phyloP scores from a whole-genome alignment of 2,329 filamentous ascomycete genomes.

The Bipolaris cookei region DNA sequence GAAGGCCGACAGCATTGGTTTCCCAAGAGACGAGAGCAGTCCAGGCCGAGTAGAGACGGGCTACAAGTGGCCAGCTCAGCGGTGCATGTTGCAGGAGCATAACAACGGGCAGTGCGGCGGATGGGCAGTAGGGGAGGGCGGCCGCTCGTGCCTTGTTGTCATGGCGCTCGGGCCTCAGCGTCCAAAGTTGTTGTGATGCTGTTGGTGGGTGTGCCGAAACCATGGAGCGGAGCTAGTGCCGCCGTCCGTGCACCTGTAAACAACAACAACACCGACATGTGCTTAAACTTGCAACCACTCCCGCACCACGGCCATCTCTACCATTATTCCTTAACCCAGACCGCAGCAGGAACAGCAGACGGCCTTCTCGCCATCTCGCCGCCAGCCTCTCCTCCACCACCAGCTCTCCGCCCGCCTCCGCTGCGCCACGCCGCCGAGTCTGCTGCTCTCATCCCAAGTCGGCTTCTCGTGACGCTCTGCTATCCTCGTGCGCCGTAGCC shows the following conservation, averaged over 20 bases:
- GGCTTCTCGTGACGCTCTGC: constrained; percentile 12
- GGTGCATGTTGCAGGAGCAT: constrained; percentile 8
- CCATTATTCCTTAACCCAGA: constrained; percentile 42
- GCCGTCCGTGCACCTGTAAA: constrained; percentile 23
- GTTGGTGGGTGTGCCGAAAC: constrained; percentile 35
- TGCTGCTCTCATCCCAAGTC: constrained; percentile 29
- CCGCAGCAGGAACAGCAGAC: constrained; percentile 28
- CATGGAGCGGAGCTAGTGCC: constrained; percentile 25
- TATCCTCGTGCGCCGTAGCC: constrained; percentile 8
- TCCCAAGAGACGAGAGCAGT: constrained; percentile 13
- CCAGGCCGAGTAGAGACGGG: not conserved
- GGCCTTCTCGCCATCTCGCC: constrained; percentile 25
- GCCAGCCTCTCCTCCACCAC: constrained; percentile 21
- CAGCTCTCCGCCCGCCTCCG: constrained; percentile 5
- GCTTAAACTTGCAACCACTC: constrained; percentile 38
- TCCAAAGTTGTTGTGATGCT: constrained; percentile 33
- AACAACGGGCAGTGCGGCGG: constrained; percentile 10
- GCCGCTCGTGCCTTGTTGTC: constrained; percentile 21
- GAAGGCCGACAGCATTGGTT: constrained; percentile 8
- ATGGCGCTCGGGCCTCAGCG: constrained; percentile 29
- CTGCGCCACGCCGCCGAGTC: constrained; percentile 23
- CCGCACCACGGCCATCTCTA: constrained; percentile 46
- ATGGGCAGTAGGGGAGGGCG: constrained; percentile 12
- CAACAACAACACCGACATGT: constrained; percentile 37
- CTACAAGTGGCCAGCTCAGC: not conserved